Conservation (phyloP, 208 protist genomes). For the Leishmania arabica region DNA sequence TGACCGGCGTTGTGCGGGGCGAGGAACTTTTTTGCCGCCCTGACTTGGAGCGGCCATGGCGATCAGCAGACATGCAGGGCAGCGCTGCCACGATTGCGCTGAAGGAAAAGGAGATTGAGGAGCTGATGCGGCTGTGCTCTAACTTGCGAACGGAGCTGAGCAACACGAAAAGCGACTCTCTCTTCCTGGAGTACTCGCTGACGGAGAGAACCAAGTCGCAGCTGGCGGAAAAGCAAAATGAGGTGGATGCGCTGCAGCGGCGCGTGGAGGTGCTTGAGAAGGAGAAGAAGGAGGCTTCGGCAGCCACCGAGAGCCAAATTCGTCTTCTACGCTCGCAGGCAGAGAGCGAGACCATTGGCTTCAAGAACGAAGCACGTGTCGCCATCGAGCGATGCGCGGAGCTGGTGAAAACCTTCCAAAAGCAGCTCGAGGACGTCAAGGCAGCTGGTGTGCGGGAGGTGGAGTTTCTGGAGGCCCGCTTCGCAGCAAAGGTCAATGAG, state of each 20-base stretch:
- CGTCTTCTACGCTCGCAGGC: slow-evolving; percentile 72
- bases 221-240: slow-evolving; percentile 48
- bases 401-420: slow-evolving; percentile 54
- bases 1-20: slow-evolving; percentile 73
- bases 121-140: slow-evolving; percentile 80
- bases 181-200: slow-evolving; percentile 65
- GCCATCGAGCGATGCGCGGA: slow-evolving; percentile 53
- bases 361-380: slow-evolving; percentile 61
- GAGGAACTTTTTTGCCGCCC: slow-evolving; percentile 88
- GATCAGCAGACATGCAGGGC: slow-evolving; percentile 49
- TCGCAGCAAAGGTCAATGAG: slow-evolving; percentile 59
- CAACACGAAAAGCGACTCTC: slow-evolving; percentile 74
- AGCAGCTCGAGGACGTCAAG: slow-evolving; percentile 84
- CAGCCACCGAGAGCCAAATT: slow-evolving; percentile 70
- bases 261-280: slow-evolving; percentile 40
- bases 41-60: slow-evolving; percentile 89
- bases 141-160: slow-evolving; percentile 77
- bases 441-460: slow-evolving; percentile 61
- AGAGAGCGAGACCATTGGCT: slow-evolving; percentile 55
- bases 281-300: slow-evolving; percentile 45
- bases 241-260: slow-evolving; percentile 37
- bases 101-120: slow-evolving; percentile 91
- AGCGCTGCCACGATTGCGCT: slow-evolving; percentile 54
- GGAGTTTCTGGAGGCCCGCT: slow-evolving; percentile 71
- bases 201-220: slow-evolving; percentile 54